Evolutionary conservation across 106 monocot species (phyloP).

Genomic region (Allium sativum): DNA sequence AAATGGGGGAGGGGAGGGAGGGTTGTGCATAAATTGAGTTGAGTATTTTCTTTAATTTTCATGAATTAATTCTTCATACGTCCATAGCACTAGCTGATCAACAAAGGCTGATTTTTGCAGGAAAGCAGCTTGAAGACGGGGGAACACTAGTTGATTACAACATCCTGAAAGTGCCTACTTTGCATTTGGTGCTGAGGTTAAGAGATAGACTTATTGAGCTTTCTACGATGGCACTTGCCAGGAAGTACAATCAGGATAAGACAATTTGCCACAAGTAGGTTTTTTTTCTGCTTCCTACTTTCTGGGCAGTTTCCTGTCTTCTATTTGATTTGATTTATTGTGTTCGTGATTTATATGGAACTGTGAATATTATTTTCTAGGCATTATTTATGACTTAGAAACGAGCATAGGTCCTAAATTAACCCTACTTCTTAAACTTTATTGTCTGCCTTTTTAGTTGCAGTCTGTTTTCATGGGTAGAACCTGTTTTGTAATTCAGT

Average conservation of each 20-base stretch:
- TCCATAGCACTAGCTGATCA: too few relatives aligned
- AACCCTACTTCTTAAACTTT: not conserved
- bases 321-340: not conserved
- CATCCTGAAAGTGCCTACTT: slow-evolving; percentile 48
- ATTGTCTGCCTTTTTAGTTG: slow-evolving; percentile 2
- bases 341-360: not conserved
- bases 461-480: not conserved
- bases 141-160: too few relatives aligned
- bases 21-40: too few relatives aligned
- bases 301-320: not conserved
- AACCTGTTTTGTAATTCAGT: too few relatives aligned
- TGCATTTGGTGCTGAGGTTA: slow-evolving; percentile 49
- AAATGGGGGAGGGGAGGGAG: too few relatives aligned
- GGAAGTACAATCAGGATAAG: slow-evolving; percentile 63
- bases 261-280: slow-evolving; percentile 47
- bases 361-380: not conserved
- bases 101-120: too few relatives aligned
- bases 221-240: slow-evolving; percentile 49
- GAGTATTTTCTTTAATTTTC: too few relatives aligned
- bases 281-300: not conserved
- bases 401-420: not conserved
- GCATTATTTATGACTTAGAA: not conserved
- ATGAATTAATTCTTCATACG: too few relatives aligned
- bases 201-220: slow-evolving; percentile 55
- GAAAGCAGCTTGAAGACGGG: too few relatives aligned